Conservation (phyloP, 345 rosid species). For the Syzygium grande region DNA sequence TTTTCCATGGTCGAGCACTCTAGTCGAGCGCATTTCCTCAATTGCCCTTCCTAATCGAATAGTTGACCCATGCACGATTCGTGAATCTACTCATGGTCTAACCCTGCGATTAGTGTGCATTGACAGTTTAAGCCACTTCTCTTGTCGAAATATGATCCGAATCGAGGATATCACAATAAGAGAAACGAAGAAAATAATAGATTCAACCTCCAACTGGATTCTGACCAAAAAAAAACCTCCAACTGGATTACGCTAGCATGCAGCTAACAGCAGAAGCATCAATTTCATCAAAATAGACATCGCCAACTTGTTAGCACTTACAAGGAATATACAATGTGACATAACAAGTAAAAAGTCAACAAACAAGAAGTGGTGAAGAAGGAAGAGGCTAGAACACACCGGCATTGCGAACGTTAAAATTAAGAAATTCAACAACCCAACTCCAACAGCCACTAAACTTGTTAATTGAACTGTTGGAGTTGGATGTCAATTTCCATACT, state of each 20-base stretch:
- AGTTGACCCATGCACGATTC: too few relatives aligned
- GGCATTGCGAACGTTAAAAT: not conserved
- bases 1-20: too few relatives aligned
- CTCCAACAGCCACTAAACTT: not conserved
- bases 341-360: not conserved
- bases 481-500: not conserved
- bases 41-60: too few relatives aligned
- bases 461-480: not conserved
- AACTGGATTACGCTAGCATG: not conserved
- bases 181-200: not conserved
- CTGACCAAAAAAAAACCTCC: not conserved
- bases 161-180: not conserved
- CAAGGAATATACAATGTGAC: not conserved
- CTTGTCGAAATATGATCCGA: too few relatives aligned
- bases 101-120: too few relatives aligned
- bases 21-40: too few relatives aligned
- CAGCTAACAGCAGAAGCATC: not conserved
- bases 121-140: too few relatives aligned
- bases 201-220: not conserved
- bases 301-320: not conserved
- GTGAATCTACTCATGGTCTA: too few relatives aligned
- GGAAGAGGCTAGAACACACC: not conserved
- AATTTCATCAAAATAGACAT: not conserved
- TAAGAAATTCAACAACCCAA: not conserved
- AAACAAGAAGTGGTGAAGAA: not conserved